Conservation (phyloP, 177 flowering plant genomes). For the Vitis hybrid region DNA sequence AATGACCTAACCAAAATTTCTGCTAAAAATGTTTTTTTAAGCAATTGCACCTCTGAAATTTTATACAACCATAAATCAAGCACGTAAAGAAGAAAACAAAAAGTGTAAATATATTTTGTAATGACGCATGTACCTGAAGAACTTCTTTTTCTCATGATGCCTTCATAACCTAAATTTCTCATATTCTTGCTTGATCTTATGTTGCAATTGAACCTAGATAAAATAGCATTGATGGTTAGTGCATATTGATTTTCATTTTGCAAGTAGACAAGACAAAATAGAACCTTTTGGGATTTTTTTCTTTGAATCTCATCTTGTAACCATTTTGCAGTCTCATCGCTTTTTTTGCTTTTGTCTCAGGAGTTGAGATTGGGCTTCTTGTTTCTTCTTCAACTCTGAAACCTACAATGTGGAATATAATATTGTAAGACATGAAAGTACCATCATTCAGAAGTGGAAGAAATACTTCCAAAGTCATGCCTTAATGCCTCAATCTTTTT, state of each 20-base stretch:
- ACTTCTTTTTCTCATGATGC: constrained; percentile 95
- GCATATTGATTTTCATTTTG: background rate
- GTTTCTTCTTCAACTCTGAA: too few relatives aligned
- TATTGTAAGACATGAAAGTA: constrained; percentile 18
- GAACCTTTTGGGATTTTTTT: constrained; percentile 88
- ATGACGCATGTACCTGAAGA: constrained; percentile 65
- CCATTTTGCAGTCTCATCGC: constrained; percentile 83
- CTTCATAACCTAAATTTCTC: constrained; percentile 93
- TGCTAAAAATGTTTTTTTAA: too few relatives aligned
- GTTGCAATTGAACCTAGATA: constrained; percentile 67
- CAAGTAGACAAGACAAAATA: background rate
- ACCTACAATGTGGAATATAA: too few relatives aligned
- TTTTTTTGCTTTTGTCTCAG: constrained; percentile 81
- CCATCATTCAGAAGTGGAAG: constrained; percentile 71
- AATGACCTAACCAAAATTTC: too few relatives aligned
- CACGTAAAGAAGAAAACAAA: too few relatives aligned
- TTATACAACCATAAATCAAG: too few relatives aligned
- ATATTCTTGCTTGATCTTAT: constrained; percentile 96
- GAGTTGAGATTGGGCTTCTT: constrained; percentile 72
- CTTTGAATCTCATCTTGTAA: constrained; percentile 87
- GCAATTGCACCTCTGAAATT: too few relatives aligned
- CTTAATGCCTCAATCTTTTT: constrained; percentile 84
- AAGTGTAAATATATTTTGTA: background rate
- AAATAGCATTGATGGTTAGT: constrained; percentile 4
- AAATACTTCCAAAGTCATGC: constrained; percentile 55